Evolutionary conservation across 192 early-diverging fungal genomes (phyloP).

Genomic region (Coemansia sp.): DNA sequence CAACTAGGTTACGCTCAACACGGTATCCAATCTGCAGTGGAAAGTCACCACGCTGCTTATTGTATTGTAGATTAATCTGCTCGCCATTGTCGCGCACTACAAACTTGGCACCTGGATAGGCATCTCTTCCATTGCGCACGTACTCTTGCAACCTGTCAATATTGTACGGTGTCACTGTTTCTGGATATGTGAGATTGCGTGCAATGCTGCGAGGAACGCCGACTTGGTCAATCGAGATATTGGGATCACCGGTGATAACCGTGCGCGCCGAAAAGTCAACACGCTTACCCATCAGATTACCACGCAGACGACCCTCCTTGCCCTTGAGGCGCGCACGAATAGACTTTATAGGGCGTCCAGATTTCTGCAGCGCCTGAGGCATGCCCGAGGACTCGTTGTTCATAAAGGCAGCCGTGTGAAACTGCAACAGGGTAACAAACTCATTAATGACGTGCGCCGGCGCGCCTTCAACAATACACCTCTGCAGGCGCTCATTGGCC

Average conservation of each 20-base stretch:
- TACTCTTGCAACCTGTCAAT: conserved; percentile 83
- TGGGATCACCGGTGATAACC: conserved; percentile 98
- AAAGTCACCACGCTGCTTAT: conserved; percentile 77
- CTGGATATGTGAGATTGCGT: conserved; percentile 94
- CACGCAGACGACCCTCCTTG: conserved; percentile 97
- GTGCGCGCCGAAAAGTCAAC: conserved; percentile 99
- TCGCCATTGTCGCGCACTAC: conserved; percentile 93
- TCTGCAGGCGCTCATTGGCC: conserved; percentile 81
- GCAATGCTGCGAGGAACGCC: conserved; percentile 98
- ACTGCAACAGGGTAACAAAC: conserved; percentile 85
- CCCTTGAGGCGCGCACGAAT: conserved; percentile 97
- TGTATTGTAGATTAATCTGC: conserved; percentile 86
- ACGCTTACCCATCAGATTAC: conserved; percentile 99
- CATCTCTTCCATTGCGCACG: conserved; percentile 86
- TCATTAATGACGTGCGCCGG: conserved; percentile 87
- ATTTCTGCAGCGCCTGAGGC: conserved; percentile 88
- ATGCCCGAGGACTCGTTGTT: conserved; percentile 94
- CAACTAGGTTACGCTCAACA: conserved; percentile 93
- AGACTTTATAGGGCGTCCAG: conserved; percentile 91
- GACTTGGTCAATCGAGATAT: conserved; percentile 96
- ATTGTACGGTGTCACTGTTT: conserved; percentile 96
- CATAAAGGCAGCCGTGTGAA: conserved; percentile 96
- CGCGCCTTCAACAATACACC: conserved; percentile 81
- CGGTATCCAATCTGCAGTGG: conserved; percentile 88
- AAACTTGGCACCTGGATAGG: conserved; percentile 97